Evolutionary conservation across 2,329 filamentous ascomycete species (phyloP).

Genomic region (Aspergillus sp.): DNA sequence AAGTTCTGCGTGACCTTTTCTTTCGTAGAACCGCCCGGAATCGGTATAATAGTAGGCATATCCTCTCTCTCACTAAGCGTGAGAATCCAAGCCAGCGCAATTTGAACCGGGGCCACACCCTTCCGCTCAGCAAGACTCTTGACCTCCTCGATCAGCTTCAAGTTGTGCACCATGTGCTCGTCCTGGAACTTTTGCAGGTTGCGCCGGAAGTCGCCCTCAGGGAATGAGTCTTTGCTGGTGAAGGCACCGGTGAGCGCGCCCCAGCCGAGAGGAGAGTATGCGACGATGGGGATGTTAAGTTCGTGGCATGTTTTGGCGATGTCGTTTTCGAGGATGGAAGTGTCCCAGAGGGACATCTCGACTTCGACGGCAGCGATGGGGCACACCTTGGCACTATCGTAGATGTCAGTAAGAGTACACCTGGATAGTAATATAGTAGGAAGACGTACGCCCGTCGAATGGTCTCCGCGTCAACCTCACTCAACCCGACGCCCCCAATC

Average conservation of each 20-base stretch:
- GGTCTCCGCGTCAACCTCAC: constrained; percentile 40
- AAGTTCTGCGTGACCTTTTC: constrained; percentile 32
- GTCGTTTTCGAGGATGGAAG: constrained; percentile 52
- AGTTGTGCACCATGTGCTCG: constrained; percentile 45
- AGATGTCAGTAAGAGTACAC: no score
- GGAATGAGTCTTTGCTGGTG: constrained; percentile 41
- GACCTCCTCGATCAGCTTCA: constrained; percentile 43
- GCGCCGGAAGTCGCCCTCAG: constrained; percentile 41
- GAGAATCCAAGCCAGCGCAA: constrained; percentile 46
- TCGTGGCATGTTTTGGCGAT: constrained; percentile 51
- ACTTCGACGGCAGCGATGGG: constrained; percentile 55
- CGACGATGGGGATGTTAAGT: constrained; percentile 51
- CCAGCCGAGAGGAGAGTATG: constrained; percentile 54
- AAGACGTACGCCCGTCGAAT: constrained; percentile 33
- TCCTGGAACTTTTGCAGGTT: constrained; percentile 45
- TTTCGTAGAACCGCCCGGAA: constrained; percentile 31
- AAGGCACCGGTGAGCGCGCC: constrained; percentile 50
- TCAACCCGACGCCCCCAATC: constrained; percentile 39
- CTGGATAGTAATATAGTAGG: no score
- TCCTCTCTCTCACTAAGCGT: constrained; percentile 36
- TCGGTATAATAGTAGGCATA: constrained; percentile 38
- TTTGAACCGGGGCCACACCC: constrained; percentile 38
- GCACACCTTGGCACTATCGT: constrained; percentile 40
- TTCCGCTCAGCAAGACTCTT: constrained; percentile 41
- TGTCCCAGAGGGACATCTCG: constrained; percentile 53